Evolutionary conservation across 2,329 filamentous ascomycete species (phyloP).

Genomic region (Exophiala lecanii-corni): DNA sequence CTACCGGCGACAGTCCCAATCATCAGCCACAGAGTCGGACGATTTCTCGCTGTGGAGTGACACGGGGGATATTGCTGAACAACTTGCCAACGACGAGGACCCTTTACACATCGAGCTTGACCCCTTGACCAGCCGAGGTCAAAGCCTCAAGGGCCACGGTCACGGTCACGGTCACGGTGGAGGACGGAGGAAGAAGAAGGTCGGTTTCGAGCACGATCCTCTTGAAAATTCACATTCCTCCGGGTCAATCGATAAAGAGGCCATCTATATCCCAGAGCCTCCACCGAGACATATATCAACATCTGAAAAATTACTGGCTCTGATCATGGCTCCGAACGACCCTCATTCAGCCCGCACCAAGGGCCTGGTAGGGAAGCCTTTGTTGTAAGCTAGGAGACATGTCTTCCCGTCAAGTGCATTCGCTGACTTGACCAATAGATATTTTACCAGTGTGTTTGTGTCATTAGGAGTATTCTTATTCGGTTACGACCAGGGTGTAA

Average conservation of each 20-base stretch:
- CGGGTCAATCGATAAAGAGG: slow-evolving; percentile 58
- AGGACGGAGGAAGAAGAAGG: slow-evolving; percentile 28
- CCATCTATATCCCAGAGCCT: slow-evolving; percentile 74
- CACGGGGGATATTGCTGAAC: slow-evolving; percentile 91
- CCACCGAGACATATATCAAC: slow-evolving; percentile 59
- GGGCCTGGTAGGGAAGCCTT: slow-evolving; percentile 90
- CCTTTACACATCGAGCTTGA: slow-evolving; percentile 67
- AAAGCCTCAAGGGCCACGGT: slow-evolving; percentile 30
- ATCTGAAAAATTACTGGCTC: slow-evolving; percentile 66
- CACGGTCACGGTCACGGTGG: slow-evolving; percentile 20
- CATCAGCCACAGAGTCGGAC: slow-evolving; percentile 49
- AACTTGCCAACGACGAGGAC: slow-evolving; percentile 77
- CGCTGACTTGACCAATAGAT: slow-evolving; percentile 50
- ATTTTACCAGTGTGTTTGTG: slow-evolving; percentile 82
- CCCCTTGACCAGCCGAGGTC: slow-evolving; percentile 40
- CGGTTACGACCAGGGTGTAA: slow-evolving; percentile 62
- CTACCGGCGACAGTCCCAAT: slow-evolving; percentile 48
- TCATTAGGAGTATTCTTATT: slow-evolving; percentile 62
- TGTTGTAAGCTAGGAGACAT: slow-evolving; percentile 62
- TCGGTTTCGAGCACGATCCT: slow-evolving; percentile 25
- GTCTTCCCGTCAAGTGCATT: slow-evolving; percentile 12
- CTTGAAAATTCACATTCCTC: slow-evolving; percentile 42
- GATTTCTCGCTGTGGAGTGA: slow-evolving; percentile 85
- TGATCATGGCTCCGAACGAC: slow-evolving; percentile 79
- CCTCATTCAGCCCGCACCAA: slow-evolving; percentile 65